phyloP scores from a whole-genome alignment of 805 yeast species.

The Ogataea kodamae region DNA sequence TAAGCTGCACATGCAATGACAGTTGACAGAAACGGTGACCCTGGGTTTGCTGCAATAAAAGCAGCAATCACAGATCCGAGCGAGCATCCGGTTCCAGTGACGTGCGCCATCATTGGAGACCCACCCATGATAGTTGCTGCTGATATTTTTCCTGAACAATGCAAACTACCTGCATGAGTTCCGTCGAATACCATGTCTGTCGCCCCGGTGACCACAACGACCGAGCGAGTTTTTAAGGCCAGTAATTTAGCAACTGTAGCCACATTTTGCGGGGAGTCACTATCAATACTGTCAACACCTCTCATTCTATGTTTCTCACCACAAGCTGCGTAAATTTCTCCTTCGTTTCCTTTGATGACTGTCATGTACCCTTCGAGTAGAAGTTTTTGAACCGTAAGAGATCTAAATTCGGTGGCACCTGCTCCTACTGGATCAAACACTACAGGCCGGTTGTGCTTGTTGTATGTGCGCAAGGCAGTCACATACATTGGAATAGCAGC shows the following conservation, averaged over 20 bases:
- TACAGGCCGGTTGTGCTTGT: conserved; percentile 52
- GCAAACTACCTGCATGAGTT: conserved; percentile 18
- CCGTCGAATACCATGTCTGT: conserved; percentile 52
- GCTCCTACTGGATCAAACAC: conserved; percentile 92
- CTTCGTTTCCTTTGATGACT: conserved; percentile 80
- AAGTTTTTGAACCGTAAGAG: conserved; percentile 42
- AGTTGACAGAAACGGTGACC: conserved; percentile 43
- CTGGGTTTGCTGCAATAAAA: conserved; percentile 44
- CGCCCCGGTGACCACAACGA: conserved; percentile 72
- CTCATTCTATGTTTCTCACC: conserved; percentile 49
- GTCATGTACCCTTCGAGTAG: conserved; percentile 55
- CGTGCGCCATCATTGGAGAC: conserved; percentile 53
- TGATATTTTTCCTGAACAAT: conserved; percentile 18
- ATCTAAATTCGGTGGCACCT: conserved; percentile 70
- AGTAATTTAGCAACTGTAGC: conserved; percentile 44
- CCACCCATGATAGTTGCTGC: conserved; percentile 50
- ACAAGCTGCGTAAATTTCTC: conserved; percentile 69
- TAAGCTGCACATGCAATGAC: conserved; percentile 54
- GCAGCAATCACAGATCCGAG: conserved; percentile 70
- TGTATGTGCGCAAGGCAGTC: conserved; percentile 57
- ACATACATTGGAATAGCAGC: conserved; percentile 40
- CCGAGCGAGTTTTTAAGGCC: conserved; percentile 48
- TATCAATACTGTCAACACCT: conserved; percentile 60
- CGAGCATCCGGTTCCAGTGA: conserved; percentile 85
- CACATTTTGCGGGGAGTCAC: conserved; percentile 23